Evolutionary conservation across 257 asterid genomes (phyloP), one percentile per base, ranked within the genome.

Genomic region (Eustoma russellianum): DNA sequence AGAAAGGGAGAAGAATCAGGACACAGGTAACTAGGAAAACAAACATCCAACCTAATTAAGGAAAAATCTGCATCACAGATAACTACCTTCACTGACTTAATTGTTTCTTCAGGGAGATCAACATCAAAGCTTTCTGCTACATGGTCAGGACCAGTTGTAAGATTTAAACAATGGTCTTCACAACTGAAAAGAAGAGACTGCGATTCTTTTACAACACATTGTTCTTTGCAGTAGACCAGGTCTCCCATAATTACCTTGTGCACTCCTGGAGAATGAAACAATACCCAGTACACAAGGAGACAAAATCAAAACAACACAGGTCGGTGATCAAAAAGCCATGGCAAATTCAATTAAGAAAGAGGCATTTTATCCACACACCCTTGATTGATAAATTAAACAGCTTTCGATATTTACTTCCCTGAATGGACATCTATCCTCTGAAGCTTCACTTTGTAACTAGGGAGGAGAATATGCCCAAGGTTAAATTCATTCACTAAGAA

Each of bases 201-300:
- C 13, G 52, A 61, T 72, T 76, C 83, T 44, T 62, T 71, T 58
- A 47, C 76, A 40, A 55, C 50, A 41, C 56, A 70, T 63, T 70
- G 75, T 41, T 87, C 90, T 53, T 87, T 84, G 79, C 88, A 73
- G 77, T 72, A 84, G 38, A 86, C 98, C 76, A 91, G 75, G 72
- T 91, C 98, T 60, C 98, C 98, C 79, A 79, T 46, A 58, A 75
- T 86, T 66, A 82, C 83, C 64, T 73, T 73, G 64, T 75, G 74
- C 70, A 72, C 44, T 63, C 95, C 98, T 90, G 59, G 66, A 75
- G 66, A 55, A 66, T 57, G 50, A 48, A 45, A 54, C 52, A 57
- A 53, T 16, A 24, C 48, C 13, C 46, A 41, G 53, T 24, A 52
- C 24, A n/a, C 28, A n/a, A 5, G 30, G 33, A 41, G 16, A 24